phyloP scores from a whole-genome alignment of 768 basidiomycete species.

The Hypholoma sublateritium region DNA sequence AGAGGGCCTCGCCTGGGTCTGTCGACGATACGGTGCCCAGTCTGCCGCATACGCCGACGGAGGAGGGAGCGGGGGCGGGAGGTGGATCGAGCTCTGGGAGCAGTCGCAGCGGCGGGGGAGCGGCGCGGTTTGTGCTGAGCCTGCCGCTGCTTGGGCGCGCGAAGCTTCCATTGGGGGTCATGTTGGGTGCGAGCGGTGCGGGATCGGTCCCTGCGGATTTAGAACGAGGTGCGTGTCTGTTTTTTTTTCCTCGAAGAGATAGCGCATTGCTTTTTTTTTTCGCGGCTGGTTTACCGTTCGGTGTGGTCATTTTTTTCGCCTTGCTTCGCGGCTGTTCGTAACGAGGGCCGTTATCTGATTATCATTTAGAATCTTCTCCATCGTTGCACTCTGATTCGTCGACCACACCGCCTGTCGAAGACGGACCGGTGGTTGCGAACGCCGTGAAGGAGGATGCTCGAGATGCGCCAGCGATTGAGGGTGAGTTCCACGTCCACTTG shows the following conservation, averaged over 20 bases:
- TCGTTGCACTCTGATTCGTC: too few species aligned
- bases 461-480: too few species aligned
- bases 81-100: neutral
- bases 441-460: too few species aligned
- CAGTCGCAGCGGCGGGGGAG: neutral
- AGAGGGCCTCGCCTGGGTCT: neutral
- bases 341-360: too few species aligned
- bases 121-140: constrained; percentile 10
- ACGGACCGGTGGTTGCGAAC: too few species aligned
- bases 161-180: constrained; percentile 10
- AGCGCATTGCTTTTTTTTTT: too few species aligned
- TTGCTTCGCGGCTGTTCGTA: too few species aligned
- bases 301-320: too few species aligned
- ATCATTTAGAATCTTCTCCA: too few species aligned
- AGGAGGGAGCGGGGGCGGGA: neutral
- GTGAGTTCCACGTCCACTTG: too few species aligned
- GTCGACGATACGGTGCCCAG: neutral
- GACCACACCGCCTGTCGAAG: too few species aligned
- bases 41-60: neutral
- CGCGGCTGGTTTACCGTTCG: too few species aligned
- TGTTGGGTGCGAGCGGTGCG: neutral
- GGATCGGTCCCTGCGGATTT: neutral
- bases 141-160: constrained; percentile 21
- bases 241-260: neutral
- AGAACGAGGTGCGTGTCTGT: neutral